Evolutionary conservation across 1,284 basidiomycete genomes (phyloP).

Genomic region (Gomphus sp.): DNA sequence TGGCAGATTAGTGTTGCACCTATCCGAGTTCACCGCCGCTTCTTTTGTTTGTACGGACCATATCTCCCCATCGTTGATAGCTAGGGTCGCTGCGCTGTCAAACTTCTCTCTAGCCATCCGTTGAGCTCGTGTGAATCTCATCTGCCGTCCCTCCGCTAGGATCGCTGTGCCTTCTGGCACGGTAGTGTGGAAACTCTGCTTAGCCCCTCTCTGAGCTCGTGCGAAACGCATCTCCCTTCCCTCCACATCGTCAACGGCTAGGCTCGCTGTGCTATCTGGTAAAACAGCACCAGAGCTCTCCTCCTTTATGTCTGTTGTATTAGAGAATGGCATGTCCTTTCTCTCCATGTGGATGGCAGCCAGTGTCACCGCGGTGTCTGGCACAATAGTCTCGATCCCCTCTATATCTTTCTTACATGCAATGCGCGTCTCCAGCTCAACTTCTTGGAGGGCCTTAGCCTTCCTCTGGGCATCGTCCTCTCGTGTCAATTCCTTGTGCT

Average conservation of each 20-base stretch:
- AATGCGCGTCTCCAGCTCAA: neutral
- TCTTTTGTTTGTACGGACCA: no score
- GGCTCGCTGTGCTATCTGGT: neutral
- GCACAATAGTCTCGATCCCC: neutral
- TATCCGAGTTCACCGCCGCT: no score
- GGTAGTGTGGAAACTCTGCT: neutral
- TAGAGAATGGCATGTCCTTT: neutral
- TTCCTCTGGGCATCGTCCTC: constrained; percentile 42
- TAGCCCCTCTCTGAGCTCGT: neutral
- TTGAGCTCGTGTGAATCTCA: no score
- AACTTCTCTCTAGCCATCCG: no score
- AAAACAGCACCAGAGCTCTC: neutral
- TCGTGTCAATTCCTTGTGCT: constrained; percentile 46
- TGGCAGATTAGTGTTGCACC: no score
- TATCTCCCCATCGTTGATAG: no score
- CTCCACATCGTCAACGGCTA: neutral
- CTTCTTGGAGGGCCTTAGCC: constrained; percentile 20
- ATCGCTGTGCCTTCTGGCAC: no score
- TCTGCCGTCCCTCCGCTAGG: no score
- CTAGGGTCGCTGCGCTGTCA: no score
- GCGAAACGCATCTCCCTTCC: neutral
- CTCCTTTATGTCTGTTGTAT: neutral
- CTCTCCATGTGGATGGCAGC: neutral
- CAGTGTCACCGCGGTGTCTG: neutral
- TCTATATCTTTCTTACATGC: neutral